Conservation (phyloP, 1,284 basidiomycete species). For the Cutaneotrichosporon sp. region DNA sequence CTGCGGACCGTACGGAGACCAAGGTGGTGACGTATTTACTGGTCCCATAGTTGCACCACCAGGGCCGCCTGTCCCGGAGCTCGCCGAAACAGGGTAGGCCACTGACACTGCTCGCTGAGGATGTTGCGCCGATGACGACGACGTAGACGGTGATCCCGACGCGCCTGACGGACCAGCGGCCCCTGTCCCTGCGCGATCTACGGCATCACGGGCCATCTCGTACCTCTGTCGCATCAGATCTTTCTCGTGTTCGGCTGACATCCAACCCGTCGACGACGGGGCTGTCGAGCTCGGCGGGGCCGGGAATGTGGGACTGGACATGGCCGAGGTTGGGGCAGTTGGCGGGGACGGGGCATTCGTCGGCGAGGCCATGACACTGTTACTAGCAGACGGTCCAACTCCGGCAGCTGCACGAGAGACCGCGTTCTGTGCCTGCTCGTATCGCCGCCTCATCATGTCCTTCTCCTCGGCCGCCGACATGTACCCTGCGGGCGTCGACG, state of each 20-base stretch:
- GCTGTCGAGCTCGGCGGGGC: no score
- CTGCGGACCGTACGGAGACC: no score
- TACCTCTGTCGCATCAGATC: conserved; percentile 22
- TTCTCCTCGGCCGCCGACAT: conserved; percentile 21
- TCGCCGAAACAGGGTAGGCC: no score
- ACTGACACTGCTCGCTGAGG: no score
- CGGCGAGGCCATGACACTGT: no score
- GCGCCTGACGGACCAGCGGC: not conserved
- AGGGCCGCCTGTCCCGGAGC: no score
- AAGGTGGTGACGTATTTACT: not conserved
- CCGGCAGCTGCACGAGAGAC: not conserved
- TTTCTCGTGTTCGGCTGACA: conserved; percentile 32
- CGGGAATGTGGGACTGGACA: no score
- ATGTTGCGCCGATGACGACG: no score
- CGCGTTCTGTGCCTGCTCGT: conserved; percentile 52
- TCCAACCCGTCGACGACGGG: not conserved
- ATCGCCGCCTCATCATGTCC: conserved; percentile 22
- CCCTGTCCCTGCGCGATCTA: not conserved
- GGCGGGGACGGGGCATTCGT: no score
- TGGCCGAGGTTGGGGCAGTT: no score
- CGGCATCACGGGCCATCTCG: not conserved
- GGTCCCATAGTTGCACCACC: no score
- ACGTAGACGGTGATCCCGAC: not conserved
- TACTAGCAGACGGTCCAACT: no score
- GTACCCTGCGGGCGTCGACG: conserved; percentile 1